Conservation (phyloP, 208 protist species). For the Leishmania major region DNA sequence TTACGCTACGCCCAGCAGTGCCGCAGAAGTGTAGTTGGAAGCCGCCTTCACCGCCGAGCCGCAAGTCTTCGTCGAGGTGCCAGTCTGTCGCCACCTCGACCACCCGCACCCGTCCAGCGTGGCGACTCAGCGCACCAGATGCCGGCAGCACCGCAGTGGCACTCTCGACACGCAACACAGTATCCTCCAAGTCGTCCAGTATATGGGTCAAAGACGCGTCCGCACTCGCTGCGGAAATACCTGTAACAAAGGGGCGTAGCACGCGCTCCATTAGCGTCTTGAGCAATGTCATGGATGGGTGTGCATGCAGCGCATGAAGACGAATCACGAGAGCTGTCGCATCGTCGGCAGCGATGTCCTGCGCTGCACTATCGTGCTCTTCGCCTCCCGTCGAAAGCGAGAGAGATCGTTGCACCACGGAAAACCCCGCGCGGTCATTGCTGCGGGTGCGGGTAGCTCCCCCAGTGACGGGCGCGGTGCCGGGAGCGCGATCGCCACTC, state of each 20-base stretch:
- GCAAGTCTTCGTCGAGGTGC: conserved; percentile 16
- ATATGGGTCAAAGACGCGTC: background rate
- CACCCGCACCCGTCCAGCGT: conserved; percentile 15
- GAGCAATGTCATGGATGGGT: conserved; percentile 13
- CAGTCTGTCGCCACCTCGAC: conserved; percentile 28
- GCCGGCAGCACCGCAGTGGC: conserved; percentile 3
- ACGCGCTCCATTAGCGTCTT: background rate
- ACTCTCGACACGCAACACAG: conserved; percentile 1
- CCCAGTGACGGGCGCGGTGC: background rate
- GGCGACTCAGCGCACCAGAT: conserved; percentile 2
- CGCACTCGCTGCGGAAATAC: background rate
- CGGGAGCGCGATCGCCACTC: background rate
- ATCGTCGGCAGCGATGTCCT: background rate
- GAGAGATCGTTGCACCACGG: conserved; percentile 14
- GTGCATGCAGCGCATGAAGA: conserved; percentile 10
- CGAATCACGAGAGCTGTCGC: conserved; percentile 12
- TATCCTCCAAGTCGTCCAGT: background rate
- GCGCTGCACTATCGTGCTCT: background rate
- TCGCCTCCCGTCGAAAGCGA: background rate
- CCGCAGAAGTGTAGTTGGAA: conserved; percentile 28
- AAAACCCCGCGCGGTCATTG: conserved; percentile 1
- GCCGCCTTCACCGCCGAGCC: conserved; percentile 22
- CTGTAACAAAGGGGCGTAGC: conserved; percentile 1
- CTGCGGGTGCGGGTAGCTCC: background rate
- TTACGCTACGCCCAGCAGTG: conserved; percentile 19